Conservation (phyloP, 169 alveolate species). For the Eimeria sp. region DNA sequence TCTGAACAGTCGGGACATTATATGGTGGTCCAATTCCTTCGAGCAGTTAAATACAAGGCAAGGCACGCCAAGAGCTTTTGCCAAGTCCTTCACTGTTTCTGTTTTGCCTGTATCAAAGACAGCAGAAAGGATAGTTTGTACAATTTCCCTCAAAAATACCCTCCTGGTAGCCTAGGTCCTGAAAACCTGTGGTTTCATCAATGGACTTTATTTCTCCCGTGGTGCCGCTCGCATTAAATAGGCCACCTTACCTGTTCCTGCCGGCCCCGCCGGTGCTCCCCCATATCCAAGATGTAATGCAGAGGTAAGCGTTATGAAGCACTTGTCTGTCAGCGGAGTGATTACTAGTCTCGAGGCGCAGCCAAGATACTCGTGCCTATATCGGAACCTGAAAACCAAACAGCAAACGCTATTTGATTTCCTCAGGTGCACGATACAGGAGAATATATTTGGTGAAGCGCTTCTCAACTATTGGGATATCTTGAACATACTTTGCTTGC, state of each 20-base stretch:
- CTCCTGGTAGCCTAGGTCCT: neutral
- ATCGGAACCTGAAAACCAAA: slow-evolving; percentile 91
- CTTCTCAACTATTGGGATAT: neutral
- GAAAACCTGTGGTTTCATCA: neutral
- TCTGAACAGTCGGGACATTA: slow-evolving; percentile 97
- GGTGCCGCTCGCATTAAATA: neutral
- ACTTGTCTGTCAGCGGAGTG: slow-evolving; percentile 98
- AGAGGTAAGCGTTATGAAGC: slow-evolving; percentile 96
- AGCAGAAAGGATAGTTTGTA: neutral
- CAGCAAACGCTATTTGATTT: slow-evolving; percentile 87
- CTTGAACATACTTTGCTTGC: slow-evolving; percentile 26
- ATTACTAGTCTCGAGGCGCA: slow-evolving; percentile 96
- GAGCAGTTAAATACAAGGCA: slow-evolving; percentile 98
- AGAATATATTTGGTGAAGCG: neutral
- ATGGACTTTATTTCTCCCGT: neutral
- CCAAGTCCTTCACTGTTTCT: slow-evolving; percentile 98
- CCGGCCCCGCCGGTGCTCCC: slow-evolving; percentile 97
- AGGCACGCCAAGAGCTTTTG: slow-evolving; percentile 96
- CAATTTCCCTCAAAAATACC: neutral
- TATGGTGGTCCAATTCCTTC: slow-evolving; percentile 94
- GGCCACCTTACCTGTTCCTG: slow-evolving; percentile 92
- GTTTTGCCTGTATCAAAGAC: slow-evolving; percentile 95
- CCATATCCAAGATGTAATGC: slow-evolving; percentile 95
- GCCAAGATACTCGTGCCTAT: slow-evolving; percentile 96
- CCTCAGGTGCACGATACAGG: neutral